Evolutionary conservation across 148 eudicot species (phyloP).

Genomic region (Amaranthus hypochondriacus): DNA sequence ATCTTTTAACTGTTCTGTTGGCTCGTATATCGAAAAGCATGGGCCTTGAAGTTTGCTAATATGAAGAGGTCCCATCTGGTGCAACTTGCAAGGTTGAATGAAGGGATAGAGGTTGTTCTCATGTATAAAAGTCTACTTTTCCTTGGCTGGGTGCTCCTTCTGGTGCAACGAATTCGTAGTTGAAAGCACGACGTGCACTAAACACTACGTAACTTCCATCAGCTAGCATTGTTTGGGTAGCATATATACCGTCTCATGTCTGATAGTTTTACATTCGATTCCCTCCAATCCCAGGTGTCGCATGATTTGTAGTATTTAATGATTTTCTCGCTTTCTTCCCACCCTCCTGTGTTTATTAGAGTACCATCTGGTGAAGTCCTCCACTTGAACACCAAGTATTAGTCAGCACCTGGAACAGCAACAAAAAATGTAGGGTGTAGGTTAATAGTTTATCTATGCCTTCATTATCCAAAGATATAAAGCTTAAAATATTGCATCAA

Average conservation of each 20-base stretch:
- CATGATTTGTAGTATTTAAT: conserved; percentile 35
- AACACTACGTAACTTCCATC: conserved; percentile 47
- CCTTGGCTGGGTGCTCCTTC: conserved; percentile 23
- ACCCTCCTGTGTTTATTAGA: conserved; percentile 68
- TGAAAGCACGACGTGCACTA: conserved; percentile 62
- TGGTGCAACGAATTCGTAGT: conserved; percentile 58
- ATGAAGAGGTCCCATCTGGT: conserved; percentile 79
- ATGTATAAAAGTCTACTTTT: conserved; percentile 23
- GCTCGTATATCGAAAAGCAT: conserved; percentile 41
- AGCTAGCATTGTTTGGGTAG: conserved; percentile 44
- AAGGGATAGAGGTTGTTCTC: conserved; percentile 94
- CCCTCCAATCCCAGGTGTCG: conserved; percentile 38
- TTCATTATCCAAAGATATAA: not conserved
- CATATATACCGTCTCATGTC: conserved; percentile 50
- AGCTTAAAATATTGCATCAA: not conserved
- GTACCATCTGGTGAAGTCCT: conserved; percentile 51
- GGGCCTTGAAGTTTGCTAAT: conserved; percentile 52
- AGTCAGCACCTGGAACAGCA: conserved; percentile 32
- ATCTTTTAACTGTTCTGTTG: conserved; percentile 31
- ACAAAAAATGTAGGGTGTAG: no score
- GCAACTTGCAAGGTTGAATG: conserved; percentile 31
- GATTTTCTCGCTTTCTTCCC: conserved; percentile 36
- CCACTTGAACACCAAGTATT: conserved; percentile 94
- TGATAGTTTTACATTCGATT: conserved; percentile 22
- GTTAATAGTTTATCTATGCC: not conserved